Evolutionary conservation across 495 filamentous ascomycete species (phyloP).

Genomic region (Hypoxylon rickii): DNA sequence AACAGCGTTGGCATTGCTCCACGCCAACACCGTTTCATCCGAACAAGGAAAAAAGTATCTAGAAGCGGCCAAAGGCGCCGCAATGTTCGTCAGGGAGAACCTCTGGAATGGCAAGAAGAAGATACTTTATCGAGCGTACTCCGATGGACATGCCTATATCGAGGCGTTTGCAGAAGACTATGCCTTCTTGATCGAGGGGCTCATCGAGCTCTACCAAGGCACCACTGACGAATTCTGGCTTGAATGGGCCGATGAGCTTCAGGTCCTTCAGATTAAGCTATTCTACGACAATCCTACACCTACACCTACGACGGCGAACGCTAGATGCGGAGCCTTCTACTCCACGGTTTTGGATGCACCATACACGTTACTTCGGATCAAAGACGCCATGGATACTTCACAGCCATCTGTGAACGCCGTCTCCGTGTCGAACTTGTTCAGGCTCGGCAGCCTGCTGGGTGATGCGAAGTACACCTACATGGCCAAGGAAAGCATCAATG

Average conservation of each 20-base stretch:
- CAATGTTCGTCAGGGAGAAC: slow-evolving; percentile 75
- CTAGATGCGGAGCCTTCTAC: slow-evolving; percentile 76
- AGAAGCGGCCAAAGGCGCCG: slow-evolving; percentile 68
- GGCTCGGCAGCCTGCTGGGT: slow-evolving; percentile 71
- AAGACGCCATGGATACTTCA: slow-evolving; percentile 90
- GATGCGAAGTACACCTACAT: slow-evolving; percentile 65
- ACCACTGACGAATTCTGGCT: slow-evolving; percentile 82
- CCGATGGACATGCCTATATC: slow-evolving; percentile 71
- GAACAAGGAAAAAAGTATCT: slow-evolving; percentile 55
- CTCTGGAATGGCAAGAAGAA: slow-evolving; percentile 69
- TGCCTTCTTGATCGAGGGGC: slow-evolving; percentile 81
- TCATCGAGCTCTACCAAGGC: slow-evolving; percentile 86
- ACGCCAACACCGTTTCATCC: slow-evolving; percentile 62
- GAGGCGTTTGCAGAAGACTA: slow-evolving; percentile 93
- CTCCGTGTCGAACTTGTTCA: slow-evolving; percentile 80
- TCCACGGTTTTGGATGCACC: slow-evolving; percentile 71
- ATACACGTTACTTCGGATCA: slow-evolving; percentile 83
- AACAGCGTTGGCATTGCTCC: slow-evolving; percentile 66
- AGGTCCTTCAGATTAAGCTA: slow-evolving; percentile 63
- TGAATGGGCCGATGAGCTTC: slow-evolving; percentile 80
- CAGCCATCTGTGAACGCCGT: slow-evolving; percentile 89
- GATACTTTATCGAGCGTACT: slow-evolving; percentile 75
- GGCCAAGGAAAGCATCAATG: slow-evolving; percentile 74
- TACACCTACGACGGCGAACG: slow-evolving; percentile 25
- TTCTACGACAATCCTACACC: slow-evolving; percentile 63